A percentile compares a stretch with the other conserved stretches of the same genome.
Conservation (phyloP, 352 stramenopile species). For the Phytophthora quininea region DNA sequence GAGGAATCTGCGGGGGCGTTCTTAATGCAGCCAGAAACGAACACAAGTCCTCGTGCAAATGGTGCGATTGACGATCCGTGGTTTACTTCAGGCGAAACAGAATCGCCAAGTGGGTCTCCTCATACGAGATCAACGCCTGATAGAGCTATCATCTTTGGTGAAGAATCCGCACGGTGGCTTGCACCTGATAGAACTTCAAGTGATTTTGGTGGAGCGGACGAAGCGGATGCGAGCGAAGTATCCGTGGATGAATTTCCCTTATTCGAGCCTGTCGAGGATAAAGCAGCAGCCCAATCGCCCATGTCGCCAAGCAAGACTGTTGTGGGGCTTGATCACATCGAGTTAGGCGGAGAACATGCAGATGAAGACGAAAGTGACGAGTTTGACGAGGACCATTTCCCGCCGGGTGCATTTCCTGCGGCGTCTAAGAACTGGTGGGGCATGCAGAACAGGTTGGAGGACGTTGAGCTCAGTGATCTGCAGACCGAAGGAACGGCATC, state of each 20-base stretch:
- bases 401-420: slow-evolving; percentile 58
- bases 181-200: slow-evolving; percentile 23
- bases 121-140: slow-evolving; percentile 53
- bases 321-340: slow-evolving; percentile 8
- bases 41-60: slow-evolving; percentile 1
- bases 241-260: slow-evolving; percentile 26
- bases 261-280: slow-evolving; percentile 62
- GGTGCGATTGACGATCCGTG: slow-evolving; percentile 52
- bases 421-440: slow-evolving; percentile 82
- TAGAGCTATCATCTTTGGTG: slow-evolving; percentile 42
- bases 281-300: slow-evolving; percentile 15
- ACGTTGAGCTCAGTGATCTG: slow-evolving; percentile 77
- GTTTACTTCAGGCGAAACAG: slow-evolving; percentile 49
- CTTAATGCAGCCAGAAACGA: slow-evolving; percentile 54
- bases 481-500: slow-evolving; percentile 80
- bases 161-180: slow-evolving; percentile 75
- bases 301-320: background rate
- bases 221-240: slow-evolving; percentile 13
- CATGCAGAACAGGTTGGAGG: slow-evolving; percentile 44
- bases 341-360: slow-evolving; percentile 11
- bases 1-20: slow-evolving; percentile 53
- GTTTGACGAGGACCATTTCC: slow-evolving; percentile 53
- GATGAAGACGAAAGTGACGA: slow-evolving; percentile 45
- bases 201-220: slow-evolving; percentile 12
- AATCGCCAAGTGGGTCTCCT: slow-evolving; percentile 25